Evolutionary conservation across 176 grass and related monocot genomes (phyloP).

Genomic region (Eragrostis curvula): DNA sequence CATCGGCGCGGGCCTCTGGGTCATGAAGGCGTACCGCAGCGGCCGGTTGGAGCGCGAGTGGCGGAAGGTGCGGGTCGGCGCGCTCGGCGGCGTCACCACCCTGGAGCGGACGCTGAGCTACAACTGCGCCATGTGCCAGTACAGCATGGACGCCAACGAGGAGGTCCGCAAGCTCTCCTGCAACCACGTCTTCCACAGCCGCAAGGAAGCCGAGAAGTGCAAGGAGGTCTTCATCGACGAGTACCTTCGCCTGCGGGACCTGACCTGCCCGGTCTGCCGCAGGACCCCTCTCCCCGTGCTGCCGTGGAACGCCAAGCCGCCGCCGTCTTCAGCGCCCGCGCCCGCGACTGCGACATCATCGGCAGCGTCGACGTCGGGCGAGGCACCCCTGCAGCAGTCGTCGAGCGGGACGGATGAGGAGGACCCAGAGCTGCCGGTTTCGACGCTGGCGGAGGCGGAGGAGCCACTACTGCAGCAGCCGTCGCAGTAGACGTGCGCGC

Average conservation of each 20-base stretch:
- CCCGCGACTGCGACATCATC: not conserved
- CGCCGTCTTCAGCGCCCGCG: not conserved
- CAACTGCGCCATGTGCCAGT: not conserved
- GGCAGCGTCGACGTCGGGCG: not conserved
- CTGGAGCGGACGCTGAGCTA: not conserved
- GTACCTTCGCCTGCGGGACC: not conserved
- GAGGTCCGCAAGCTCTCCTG: conserved; percentile 33
- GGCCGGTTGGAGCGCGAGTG: not conserved
- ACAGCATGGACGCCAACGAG: not conserved
- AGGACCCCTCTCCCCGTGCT: not conserved
- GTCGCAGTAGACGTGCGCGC: not conserved
- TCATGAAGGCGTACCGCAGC: not conserved
- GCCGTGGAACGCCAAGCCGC: not conserved
- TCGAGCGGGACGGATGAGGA: too few species aligned
- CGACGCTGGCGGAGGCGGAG: not conserved
- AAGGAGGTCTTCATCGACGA: not conserved
- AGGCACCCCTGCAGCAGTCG: not conserved
- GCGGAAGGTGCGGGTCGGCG: not conserved
- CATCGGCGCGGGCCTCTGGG: not conserved
- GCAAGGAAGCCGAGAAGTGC: not conserved
- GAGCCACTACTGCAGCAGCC: not conserved
- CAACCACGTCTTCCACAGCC: conserved; percentile 4
- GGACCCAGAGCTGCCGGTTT: not conserved
- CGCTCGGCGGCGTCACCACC: conserved; percentile 31
- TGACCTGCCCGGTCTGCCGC: conserved; percentile 17